Conservation (phyloP, 2,329 filamentous ascomycete species). For the Pseudocercospora musae region DNA sequence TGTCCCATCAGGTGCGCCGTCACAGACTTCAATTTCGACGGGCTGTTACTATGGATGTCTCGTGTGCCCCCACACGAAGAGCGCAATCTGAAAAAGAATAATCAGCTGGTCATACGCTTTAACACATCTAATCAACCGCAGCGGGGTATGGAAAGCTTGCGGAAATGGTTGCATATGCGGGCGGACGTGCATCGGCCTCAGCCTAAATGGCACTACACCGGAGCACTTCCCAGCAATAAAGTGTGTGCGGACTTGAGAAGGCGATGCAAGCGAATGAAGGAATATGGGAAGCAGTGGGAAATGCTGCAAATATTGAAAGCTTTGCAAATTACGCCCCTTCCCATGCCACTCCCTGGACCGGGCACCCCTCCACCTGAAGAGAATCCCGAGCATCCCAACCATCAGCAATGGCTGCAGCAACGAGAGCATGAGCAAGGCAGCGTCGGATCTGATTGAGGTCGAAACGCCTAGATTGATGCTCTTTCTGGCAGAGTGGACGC, state of each 20-base stretch:
- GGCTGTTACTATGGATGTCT: conserved; percentile 29
- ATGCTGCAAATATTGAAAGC: conserved; percentile 29
- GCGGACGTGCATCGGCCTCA: conserved; percentile 32
- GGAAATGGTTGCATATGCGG: conserved; percentile 31
- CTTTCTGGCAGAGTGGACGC: not conserved
- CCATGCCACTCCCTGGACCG: not conserved
- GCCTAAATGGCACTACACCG: conserved; percentile 31
- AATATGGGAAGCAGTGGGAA: conserved; percentile 29
- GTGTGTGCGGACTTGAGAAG: conserved; percentile 31
- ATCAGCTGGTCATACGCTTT: conserved; percentile 27
- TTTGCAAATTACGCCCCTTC: conserved; percentile 16
- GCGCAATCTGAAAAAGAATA: conserved; percentile 29
- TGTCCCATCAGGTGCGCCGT: conserved; percentile 31
- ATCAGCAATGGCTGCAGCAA: not conserved
- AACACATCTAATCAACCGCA: conserved; percentile 21
- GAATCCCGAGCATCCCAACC: not conserved
- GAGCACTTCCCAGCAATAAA: conserved; percentile 25
- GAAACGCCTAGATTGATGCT: too few species aligned
- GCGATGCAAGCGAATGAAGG: conserved; percentile 30
- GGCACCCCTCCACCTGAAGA: not conserved
- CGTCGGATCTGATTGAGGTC: not conserved
- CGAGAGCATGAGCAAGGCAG: not conserved
- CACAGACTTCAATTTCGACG: conserved; percentile 34
- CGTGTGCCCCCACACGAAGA: conserved; percentile 31
- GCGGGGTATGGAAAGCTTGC: conserved; percentile 21